Percentiles rank a stretch among this genome's conserved stretches.
These are phyloP conservation scores for Cladosporium sp. DNA, from an alignment of 2,329 filamentous ascomycete species.

Conservation along the genomic window DNA sequence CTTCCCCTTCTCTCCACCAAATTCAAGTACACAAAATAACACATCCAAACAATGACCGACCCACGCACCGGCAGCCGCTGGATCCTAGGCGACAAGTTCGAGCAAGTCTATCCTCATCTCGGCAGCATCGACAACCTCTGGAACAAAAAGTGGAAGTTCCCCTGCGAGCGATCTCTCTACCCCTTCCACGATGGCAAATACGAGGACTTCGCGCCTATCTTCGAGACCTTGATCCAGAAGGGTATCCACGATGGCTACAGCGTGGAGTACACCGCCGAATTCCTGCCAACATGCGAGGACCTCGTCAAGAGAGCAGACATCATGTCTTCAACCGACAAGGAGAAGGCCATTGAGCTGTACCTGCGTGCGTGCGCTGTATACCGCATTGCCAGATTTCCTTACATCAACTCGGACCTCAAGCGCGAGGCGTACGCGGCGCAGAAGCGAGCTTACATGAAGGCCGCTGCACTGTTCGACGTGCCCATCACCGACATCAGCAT, in stretches of 20 bases:
- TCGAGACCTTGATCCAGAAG: constrained; percentile 33
- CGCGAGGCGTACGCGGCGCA: constrained; percentile 31
- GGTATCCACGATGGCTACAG: constrained; percentile 37
- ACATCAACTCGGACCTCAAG: constrained; percentile 34
- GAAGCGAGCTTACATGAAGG: constrained; percentile 35
- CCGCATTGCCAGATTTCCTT: constrained; percentile 33
- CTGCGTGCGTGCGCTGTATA: constrained; percentile 35
- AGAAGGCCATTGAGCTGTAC: constrained; percentile 31
- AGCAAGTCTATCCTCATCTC: constrained; percentile 52
- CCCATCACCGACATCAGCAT: constrained; percentile 38
- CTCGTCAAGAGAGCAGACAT: constrained; percentile 30
- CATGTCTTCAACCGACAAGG: constrained; percentile 21
- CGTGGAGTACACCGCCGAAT: constrained; percentile 34
- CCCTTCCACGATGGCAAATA: constrained; percentile 34
- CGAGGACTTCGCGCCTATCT: constrained; percentile 37
- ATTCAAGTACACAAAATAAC: background rate
- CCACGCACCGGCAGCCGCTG: constrained; percentile 31
- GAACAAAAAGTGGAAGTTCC: constrained; percentile 36
- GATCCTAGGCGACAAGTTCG: constrained; percentile 45
- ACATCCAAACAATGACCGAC: constrained; percentile 21
- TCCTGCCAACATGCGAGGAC: constrained; percentile 31
- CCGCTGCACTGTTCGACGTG: constrained; percentile 30
- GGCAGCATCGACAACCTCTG: constrained; percentile 54
- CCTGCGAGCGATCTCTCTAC: constrained; percentile 28
- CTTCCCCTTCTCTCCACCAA: background rate